Evolutionary conservation across 306 rosid species (phyloP).

Genomic region (Sechiopsis laciniata): DNA sequence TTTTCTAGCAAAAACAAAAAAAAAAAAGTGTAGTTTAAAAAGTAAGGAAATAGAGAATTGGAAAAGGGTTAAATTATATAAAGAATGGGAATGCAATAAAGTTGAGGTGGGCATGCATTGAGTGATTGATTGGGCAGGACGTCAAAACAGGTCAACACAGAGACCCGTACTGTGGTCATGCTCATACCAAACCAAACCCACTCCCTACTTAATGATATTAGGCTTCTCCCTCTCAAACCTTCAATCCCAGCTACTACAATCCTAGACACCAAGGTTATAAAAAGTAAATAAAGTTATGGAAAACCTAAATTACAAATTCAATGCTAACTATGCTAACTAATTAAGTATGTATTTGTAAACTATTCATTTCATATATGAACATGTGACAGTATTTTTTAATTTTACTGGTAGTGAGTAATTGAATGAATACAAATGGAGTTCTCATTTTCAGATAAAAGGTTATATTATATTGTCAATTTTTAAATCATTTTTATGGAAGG

Average conservation of each 20-base stretch:
- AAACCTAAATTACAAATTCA: no score
- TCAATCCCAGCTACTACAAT: not conserved
- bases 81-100: not conserved
- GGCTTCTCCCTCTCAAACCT: not conserved
- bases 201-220: not conserved
- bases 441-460: no score
- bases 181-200: not conserved
- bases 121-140: slow-evolving; percentile 21
- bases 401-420: no score
- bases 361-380: no score
- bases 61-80: not conserved
- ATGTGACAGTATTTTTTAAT: no score
- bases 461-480: no score
- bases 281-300: no score
- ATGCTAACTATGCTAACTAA: no score
- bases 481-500: no score
- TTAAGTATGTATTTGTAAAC: no score
- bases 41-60: not conserved
- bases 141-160: not conserved
- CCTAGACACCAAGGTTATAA: not conserved
- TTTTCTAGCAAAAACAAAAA: no score
- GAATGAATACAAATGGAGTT: no score
- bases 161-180: slow-evolving; percentile 9
- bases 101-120: slow-evolving; percentile 18
- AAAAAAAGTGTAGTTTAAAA: not conserved